Conservation (phyloP, 176 grass and related monocot genomes). For the Microstegium vimineum region DNA sequence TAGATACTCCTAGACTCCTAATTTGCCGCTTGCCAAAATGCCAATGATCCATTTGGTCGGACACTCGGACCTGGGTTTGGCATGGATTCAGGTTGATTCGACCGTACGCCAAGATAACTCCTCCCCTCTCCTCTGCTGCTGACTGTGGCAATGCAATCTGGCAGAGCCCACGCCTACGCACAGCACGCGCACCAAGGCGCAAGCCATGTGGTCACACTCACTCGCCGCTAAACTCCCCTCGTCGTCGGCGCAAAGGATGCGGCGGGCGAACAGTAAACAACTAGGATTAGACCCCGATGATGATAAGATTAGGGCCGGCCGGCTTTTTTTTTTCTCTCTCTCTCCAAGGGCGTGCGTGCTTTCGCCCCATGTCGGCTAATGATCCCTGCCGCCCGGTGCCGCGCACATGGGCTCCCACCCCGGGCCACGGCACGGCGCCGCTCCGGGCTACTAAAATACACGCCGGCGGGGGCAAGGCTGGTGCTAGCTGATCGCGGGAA, state of each 20-base stretch:
- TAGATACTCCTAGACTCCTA: background rate
- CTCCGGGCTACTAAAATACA: slow-evolving; percentile 25
- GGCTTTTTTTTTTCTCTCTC: background rate
- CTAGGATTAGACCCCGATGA: slow-evolving; percentile 5
- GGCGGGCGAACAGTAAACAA: background rate
- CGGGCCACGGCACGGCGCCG: slow-evolving; percentile 35
- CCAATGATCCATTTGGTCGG: background rate
- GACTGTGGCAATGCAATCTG: background rate
- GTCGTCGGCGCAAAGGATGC: background rate
- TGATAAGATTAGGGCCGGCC: background rate
- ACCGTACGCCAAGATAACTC: background rate
- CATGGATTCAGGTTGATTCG: background rate
- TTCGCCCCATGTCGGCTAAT: slow-evolving; percentile 24
- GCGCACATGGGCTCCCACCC: slow-evolving; percentile 47
- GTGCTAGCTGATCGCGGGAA: background rate
- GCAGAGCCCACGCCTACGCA: background rate
- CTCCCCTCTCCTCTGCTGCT: background rate
- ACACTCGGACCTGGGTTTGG: background rate
- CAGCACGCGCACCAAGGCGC: background rate
- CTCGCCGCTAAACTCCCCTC: background rate
- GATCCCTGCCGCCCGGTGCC: background rate
- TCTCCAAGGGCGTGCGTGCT: too few species aligned
- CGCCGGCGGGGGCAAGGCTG: too few species aligned
- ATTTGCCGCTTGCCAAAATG: background rate
- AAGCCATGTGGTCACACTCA: background rate